Conservation (phyloP, 2,329 filamentous ascomycete species). For the Chrysoporthe deuterocubensis region DNA sequence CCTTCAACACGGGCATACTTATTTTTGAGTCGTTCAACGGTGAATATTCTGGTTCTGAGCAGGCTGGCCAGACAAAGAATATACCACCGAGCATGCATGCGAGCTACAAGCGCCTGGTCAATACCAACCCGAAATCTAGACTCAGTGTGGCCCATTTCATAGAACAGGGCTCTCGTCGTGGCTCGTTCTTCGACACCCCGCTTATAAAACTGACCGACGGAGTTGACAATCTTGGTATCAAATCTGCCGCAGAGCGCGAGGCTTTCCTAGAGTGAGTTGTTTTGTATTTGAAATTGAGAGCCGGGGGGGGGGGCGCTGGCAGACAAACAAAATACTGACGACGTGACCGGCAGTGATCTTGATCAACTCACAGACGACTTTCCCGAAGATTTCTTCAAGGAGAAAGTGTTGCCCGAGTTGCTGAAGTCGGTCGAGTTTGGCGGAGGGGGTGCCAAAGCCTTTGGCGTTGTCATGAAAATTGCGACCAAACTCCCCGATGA, state of each 20-base stretch:
- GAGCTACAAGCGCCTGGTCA: conserved; percentile 87
- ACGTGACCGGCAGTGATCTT: conserved; percentile 65
- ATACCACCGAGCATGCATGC: conserved; percentile 88
- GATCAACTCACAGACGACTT: conserved; percentile 91
- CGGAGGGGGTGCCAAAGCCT: conserved; percentile 89
- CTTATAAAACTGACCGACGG: conserved; percentile 91
- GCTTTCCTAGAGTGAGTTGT: conserved; percentile 70
- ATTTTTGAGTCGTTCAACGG: conserved; percentile 94
- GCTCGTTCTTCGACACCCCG: conserved; percentile 90
- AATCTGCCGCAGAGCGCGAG: conserved; percentile 81
- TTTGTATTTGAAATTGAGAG: background rate
- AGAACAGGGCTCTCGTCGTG: conserved; percentile 81
- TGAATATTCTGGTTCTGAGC: conserved; percentile 74
- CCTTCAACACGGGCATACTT: conserved; percentile 82
- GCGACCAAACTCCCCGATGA: conserved; percentile 83
- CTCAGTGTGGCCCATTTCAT: conserved; percentile 84
- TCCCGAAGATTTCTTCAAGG: conserved; percentile 96
- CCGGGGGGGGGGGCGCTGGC: background rate
- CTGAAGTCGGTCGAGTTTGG: conserved; percentile 99
- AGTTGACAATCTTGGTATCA: conserved; percentile 90
- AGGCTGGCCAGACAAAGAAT: conserved; percentile 82
- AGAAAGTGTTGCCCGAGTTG: conserved; percentile 92
- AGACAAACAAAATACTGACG: conserved; percentile 33
- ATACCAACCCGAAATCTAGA: conserved; percentile 85
- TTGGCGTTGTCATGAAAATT: conserved; percentile 88